phyloP scores from a whole-genome alignment of 345 rosid species.

The Clausena lansium region DNA sequence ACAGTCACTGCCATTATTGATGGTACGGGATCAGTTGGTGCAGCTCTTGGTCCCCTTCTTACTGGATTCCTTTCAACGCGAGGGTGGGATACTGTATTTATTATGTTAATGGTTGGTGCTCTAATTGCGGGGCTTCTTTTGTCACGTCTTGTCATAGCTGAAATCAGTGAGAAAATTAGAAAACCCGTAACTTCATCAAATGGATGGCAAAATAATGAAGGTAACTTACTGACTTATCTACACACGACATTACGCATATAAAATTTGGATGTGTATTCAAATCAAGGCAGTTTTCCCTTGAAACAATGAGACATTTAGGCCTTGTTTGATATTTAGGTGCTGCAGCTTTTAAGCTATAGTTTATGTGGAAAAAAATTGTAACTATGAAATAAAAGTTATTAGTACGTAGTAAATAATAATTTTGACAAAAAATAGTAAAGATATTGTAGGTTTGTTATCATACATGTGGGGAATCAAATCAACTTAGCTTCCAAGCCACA shows the following conservation, averaged over 20 bases:
- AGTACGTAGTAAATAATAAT: too few species aligned
- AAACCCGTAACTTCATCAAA: conserved; percentile 13
- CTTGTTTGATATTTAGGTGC: too few species aligned
- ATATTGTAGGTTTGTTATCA: too few species aligned
- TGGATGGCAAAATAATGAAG: conserved; percentile 36
- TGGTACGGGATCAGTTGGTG: conserved; percentile 94
- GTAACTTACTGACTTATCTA: conserved; percentile 32
- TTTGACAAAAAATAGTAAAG: too few species aligned
- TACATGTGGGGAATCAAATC: too few species aligned
- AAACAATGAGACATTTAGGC: too few species aligned
- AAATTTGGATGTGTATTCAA: not conserved
- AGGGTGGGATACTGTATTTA: conserved; percentile 82
- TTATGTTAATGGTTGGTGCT: conserved; percentile 69
- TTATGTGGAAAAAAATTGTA: too few species aligned
- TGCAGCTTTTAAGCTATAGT: too few species aligned
- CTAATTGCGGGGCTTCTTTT: conserved; percentile 78
- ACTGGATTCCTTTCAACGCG: conserved; percentile 75
- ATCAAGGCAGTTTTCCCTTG: not conserved
- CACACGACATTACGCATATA: not conserved
- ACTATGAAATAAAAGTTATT: too few species aligned
- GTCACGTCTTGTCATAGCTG: conserved; percentile 53
- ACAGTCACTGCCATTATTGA: conserved; percentile 94
- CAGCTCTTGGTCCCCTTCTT: conserved; percentile 87
- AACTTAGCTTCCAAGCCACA: too few species aligned
- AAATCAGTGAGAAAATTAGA: conserved; percentile 39